Evolutionary conservation across 148 eudicot genomes (phyloP).

Genomic region (Persicaria maculosa): DNA sequence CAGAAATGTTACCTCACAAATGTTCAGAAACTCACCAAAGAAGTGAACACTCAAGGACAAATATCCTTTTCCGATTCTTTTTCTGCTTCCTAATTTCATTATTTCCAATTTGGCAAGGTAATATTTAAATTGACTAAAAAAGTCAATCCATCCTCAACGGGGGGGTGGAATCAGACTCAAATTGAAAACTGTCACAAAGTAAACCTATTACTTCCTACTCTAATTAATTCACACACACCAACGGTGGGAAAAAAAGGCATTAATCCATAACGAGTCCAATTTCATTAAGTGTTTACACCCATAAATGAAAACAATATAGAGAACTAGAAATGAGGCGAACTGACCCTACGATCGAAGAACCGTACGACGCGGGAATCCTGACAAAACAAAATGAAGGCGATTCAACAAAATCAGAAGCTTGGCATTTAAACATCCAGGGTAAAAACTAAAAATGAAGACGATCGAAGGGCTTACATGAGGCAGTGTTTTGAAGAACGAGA

Average conservation of each 20-base stretch:
- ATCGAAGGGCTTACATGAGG: constrained; percentile 39
- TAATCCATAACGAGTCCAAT: not conserved
- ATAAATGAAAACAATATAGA: not conserved
- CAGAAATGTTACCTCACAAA: not conserved
- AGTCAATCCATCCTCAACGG: not conserved
- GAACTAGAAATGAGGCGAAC: constrained; percentile 14
- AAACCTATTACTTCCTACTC: not conserved
- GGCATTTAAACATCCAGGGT: not conserved
- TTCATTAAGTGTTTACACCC: not conserved
- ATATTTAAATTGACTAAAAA: not conserved
- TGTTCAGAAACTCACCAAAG: not conserved
- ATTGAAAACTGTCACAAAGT: not conserved
- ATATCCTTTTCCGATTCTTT: not conserved
- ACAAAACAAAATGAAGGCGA: constrained; percentile 15
- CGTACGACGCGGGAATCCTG: constrained; percentile 81
- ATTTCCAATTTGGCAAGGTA: not conserved
- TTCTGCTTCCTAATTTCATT: not conserved
- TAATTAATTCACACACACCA: not conserved
- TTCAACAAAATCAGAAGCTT: not conserved
- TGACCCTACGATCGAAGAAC: constrained; percentile 90
- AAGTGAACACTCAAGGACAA: not conserved
- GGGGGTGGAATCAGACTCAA: not conserved
- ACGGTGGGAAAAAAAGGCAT: not conserved
- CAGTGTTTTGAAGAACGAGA: constrained; percentile 78
- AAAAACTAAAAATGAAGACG: not conserved